phyloP scores from a whole-genome alignment of 2,329 filamentous ascomycete species.

The Pseudocercospora pini-densiflorae region DNA sequence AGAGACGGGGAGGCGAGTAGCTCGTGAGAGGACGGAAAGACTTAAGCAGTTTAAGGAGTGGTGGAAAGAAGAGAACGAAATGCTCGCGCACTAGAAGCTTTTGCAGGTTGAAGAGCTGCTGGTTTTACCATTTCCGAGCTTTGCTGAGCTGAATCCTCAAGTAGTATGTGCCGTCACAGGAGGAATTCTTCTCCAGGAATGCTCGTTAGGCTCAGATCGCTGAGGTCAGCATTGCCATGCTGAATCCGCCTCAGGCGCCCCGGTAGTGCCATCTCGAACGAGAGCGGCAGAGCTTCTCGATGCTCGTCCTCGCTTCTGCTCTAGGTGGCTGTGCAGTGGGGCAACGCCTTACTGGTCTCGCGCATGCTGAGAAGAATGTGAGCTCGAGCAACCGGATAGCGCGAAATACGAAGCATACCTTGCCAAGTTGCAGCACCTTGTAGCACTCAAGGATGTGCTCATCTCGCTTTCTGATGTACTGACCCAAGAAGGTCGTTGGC shows the following conservation, averaged over 20 bases:
- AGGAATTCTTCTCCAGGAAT: background rate
- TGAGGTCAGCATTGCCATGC: too few relatives aligned
- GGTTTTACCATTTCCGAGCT: background rate
- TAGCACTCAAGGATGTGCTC: background rate
- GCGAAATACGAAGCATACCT: too few relatives aligned
- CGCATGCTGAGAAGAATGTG: background rate
- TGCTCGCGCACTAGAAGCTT: slow-evolving; percentile 8
- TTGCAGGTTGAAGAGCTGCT: background rate
- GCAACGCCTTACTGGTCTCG: background rate
- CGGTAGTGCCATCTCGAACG: too few relatives aligned
- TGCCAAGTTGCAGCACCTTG: background rate
- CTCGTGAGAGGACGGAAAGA: slow-evolving; percentile 54
- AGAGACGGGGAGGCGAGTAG: slow-evolving; percentile 55
- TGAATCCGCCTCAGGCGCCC: too few relatives aligned
- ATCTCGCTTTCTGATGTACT: slow-evolving; percentile 8
- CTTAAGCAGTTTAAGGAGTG: slow-evolving; percentile 56
- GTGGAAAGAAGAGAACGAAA: slow-evolving; percentile 58
- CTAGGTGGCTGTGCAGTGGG: too few relatives aligned
- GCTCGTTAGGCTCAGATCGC: background rate
- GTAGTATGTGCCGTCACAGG: background rate
- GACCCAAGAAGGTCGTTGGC: slow-evolving; percentile 7
- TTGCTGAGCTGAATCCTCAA: background rate
- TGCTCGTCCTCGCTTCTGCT: too few relatives aligned
- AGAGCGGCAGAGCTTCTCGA: too few relatives aligned
- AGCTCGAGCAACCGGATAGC: background rate